Evolutionary conservation across 129 eudicot genomes (phyloP), one percentile per base, ranked within the genome.

Genomic region (Ambrosia trifida): DNA sequence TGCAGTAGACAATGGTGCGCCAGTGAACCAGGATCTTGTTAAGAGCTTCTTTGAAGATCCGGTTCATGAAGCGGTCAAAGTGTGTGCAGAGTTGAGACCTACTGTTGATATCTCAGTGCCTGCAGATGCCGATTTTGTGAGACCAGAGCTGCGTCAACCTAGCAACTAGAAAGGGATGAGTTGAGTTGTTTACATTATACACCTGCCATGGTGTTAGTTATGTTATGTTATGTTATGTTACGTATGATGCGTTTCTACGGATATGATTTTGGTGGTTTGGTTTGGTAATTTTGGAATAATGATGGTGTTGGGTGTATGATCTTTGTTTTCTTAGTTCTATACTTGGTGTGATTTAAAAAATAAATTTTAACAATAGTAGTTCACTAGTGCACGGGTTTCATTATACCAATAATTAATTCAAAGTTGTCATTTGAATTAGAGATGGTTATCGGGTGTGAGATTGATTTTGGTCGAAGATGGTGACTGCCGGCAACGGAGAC

Each of bases 61-160:
- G 0, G 90, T 91, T 18, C 98, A 91, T 11, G 96, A 86, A 30
- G 98, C 96, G 1, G 87, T 92, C 17, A 85, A 82, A 30, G 95
- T 92, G 7, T 92, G 98, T 73, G 98, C 95, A 8, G 85, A 87
- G 83, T 72, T 92, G 81, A 92, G 98, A 78, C 98, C 98, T 3
- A 85, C 96, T 10, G 91, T 92, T 4, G 98, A 92, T 70, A 92
- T 92, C 63, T 92, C 96, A 0, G 96, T 92, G 70, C 79, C 96
- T 24, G 87, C 89, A 8, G 96, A 89, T 74, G 98, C 96, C 2
- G 95, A 89, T 52, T 92, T 92, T 66, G 96, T 92, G 41, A 95
- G 98, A 54, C 98, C 98, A 0, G 98, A 92, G 82, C 68, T 92
- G 72, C 85, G 96, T 20, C 91, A 88, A 33, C 67, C 77, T 14